Evolutionary conservation across 306 rosid genomes (phyloP).

Genomic region (Acacia crassicarpa): DNA sequence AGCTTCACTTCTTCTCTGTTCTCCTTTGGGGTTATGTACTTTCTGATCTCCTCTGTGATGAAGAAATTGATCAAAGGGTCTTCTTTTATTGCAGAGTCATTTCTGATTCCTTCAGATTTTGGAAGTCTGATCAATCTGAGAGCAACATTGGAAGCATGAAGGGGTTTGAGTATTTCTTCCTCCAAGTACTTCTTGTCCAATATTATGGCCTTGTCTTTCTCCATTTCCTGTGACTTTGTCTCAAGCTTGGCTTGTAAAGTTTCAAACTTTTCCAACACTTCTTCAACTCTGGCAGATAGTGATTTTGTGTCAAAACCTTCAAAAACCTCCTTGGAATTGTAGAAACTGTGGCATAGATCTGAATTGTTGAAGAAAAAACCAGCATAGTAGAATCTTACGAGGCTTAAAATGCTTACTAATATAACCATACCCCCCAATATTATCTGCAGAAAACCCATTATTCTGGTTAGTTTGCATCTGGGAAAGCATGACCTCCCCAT

Average conservation of each 20-base stretch:
- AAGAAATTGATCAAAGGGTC: slow-evolving; percentile 80
- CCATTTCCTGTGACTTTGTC: slow-evolving; percentile 53
- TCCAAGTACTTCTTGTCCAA: slow-evolving; percentile 59
- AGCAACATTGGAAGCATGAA: slow-evolving; percentile 67
- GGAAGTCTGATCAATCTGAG: slow-evolving; percentile 73
- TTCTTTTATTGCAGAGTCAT: slow-evolving; percentile 56
- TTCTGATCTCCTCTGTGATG: slow-evolving; percentile 77
- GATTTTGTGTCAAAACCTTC: slow-evolving; percentile 65
- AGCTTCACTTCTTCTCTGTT: slow-evolving; percentile 58
- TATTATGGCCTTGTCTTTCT: slow-evolving; percentile 46
- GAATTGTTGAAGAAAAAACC: slow-evolving; percentile 71
- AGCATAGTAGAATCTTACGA: slow-evolving; percentile 66
- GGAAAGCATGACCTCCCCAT: slow-evolving; percentile 64
- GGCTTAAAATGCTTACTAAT: slow-evolving; percentile 59
- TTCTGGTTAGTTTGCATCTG: slow-evolving; percentile 45
- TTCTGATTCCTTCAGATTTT: slow-evolving; percentile 39
- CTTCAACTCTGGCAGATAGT: slow-evolving; percentile 55
- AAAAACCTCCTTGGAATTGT: slow-evolving; percentile 37
- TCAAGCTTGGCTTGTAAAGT: slow-evolving; percentile 73
- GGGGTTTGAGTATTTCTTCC: slow-evolving; percentile 76
- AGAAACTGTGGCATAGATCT: slow-evolving; percentile 60
- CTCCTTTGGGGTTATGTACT: slow-evolving; percentile 87
- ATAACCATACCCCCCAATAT: slow-evolving; percentile 72
- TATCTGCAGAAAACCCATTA: slow-evolving; percentile 72
- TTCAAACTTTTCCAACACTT: slow-evolving; percentile 67